Evolutionary conservation across 805 yeast genomes (phyloP), one percentile per base, ranked within the genome.

Genomic region (Pichia phayaonensis): DNA sequence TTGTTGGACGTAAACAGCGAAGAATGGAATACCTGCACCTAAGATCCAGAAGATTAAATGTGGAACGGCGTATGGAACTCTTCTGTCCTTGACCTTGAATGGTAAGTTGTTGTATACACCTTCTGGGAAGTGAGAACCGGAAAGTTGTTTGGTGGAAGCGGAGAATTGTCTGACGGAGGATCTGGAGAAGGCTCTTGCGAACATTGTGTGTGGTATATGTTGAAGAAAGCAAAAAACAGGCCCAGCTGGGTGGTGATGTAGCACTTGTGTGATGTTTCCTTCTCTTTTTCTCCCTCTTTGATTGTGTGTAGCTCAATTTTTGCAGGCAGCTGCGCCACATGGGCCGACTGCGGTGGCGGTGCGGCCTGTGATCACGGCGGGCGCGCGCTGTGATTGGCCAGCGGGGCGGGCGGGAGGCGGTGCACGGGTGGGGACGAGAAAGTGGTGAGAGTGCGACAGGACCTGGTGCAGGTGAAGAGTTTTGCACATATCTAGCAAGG

Each of bases 21-120:
- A 74, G 75, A 88, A 85, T 66, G 98, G 97, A 51, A 84, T 73
- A 54, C 81, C 78, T 56, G 82, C 75, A 54, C 89, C 92, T 42
- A 81, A 64, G 52, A 64, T 80, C 74, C 84, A 84, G 73, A 81
- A 84, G 48, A 90, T 81, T 77, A 86, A 84, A 76, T 85, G 95
- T 59, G 84, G 77, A 48, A 89, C 73, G 59, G 83, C 87, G 69
- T 79, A 90, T 59, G 97, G 98, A 58, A 92, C 78, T 75, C 82
- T 86, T 79, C 96, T 90, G 80, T 83, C 77, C 79, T 89, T 90
- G 56, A 92, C 95, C 78, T 81, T 81, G 82, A 92, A 94, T 59
- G 99, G 99, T 57, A 92, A 66, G 80, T 94, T 92, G 64, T 85
- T 75, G 83, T 94, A 94, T 45, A 84, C 83, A 65, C 97, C 97